Percentiles rank a stretch among this genome's conserved stretches.
phyloP scores from a whole-genome alignment of 106 monocot genomes.

The Dioscorea alata region DNA sequence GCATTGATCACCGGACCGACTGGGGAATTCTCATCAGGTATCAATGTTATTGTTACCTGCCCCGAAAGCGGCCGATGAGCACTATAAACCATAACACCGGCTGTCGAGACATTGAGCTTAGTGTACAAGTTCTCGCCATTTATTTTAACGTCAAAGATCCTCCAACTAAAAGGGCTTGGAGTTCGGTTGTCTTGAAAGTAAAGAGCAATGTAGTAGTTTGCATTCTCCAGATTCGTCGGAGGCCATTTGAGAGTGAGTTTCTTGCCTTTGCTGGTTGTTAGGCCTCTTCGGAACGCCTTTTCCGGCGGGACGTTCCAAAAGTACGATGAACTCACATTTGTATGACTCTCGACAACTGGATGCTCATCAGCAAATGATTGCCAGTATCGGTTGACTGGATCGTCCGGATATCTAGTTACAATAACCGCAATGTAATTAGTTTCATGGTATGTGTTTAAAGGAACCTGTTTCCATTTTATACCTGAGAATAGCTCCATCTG shows the following conservation, averaged over 20 bases:
- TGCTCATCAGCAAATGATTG: slow-evolving; percentile 45
- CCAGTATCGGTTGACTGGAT: slow-evolving; percentile 90
- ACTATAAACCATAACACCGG: slow-evolving; percentile 64
- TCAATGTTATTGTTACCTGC: slow-evolving; percentile 44
- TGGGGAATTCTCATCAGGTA: slow-evolving; percentile 42
- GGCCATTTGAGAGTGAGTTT: slow-evolving; percentile 63
- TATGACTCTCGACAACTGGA: slow-evolving; percentile 38
- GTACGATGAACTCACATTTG: slow-evolving; percentile 35
- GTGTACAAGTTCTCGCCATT: slow-evolving; percentile 48
- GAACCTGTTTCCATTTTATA: too few species aligned
- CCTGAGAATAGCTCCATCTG: too few species aligned
- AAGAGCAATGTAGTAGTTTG: slow-evolving; percentile 79
- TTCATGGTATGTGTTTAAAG: too few species aligned
- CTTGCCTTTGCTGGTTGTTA: slow-evolving; percentile 67
- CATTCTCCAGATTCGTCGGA: slow-evolving; percentile 28
- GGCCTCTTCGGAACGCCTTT: slow-evolving; percentile 31
- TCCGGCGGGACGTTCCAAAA: slow-evolving; percentile 85
- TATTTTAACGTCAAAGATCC: slow-evolving; percentile 66
- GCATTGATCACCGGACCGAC: slow-evolving; percentile 90
- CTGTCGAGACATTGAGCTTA: slow-evolving; percentile 62
- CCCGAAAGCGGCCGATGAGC: slow-evolving; percentile 64
- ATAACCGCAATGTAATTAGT: too few species aligned
- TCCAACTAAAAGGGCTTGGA: slow-evolving; percentile 67
- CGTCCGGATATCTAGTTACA: slow-evolving; percentile 76
- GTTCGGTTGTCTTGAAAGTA: slow-evolving; percentile 90